Conservation (phyloP, 2,329 filamentous ascomycete species). For the Pseudogymnoascus sp. region DNA sequence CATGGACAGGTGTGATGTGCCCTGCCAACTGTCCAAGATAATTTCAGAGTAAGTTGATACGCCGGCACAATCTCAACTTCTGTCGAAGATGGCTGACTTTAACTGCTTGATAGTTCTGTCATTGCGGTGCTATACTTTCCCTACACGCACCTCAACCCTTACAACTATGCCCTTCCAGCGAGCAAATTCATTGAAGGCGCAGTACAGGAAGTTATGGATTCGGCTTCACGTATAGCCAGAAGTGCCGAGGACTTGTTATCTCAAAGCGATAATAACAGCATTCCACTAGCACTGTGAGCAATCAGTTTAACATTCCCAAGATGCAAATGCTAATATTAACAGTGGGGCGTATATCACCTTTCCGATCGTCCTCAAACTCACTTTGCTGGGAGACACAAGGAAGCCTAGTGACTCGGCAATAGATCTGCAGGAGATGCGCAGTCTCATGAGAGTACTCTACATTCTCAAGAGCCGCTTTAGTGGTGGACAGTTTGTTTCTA, state of each 20-base stretch:
- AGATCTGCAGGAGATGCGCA: constrained; percentile 7
- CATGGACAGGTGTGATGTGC: neutral
- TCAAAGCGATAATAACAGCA: neutral
- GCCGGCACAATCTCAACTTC: neutral
- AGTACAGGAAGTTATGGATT: neutral
- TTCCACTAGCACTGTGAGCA: constrained; percentile 6
- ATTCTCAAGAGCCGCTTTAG: constrained; percentile 5
- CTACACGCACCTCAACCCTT: neutral
- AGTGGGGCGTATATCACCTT: constrained; percentile 5
- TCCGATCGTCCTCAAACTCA: constrained; percentile 2
- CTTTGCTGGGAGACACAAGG: neutral
- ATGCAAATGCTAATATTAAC: neutral
- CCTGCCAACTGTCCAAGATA: constrained; percentile 8
- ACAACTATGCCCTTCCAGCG: neutral
- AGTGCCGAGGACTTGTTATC: neutral
- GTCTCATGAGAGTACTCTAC: neutral
- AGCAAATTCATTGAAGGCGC: constrained; percentile 6
- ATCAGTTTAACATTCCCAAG: neutral
- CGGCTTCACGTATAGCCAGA: constrained; percentile 5
- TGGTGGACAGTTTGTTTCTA: constrained; percentile 6
- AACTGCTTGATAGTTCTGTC: neutral
- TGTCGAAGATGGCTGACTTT: neutral
- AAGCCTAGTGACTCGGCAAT: neutral
- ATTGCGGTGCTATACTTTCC: constrained; percentile 1
- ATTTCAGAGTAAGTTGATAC: constrained; percentile 3